These are phyloP conservation scores for Oryza glaberrima DNA, from an alignment of 176 grass and related monocot genomes.

Conservation along the genomic window DNA sequence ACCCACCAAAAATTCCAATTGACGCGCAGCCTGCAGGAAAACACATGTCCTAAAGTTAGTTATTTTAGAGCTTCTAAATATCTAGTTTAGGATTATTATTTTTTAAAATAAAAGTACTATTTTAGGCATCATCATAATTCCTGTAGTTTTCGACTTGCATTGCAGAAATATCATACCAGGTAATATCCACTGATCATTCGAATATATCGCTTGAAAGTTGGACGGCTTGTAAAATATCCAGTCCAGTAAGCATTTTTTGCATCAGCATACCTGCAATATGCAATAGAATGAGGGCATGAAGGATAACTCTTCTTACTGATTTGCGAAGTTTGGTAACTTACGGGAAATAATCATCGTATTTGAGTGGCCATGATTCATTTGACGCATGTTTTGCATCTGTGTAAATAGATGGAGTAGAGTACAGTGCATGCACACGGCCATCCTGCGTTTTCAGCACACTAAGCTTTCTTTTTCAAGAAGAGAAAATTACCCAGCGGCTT, in stretches of 20 bases:
- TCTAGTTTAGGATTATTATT: background rate
- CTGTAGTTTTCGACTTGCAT: background rate
- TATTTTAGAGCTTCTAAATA: background rate
- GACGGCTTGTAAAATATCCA: conserved; percentile 89
- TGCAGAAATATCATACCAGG: conserved; percentile 53
- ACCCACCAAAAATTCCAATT: conserved; percentile 74
- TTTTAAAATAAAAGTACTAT: too few relatives aligned
- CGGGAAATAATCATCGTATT: conserved; percentile 94
- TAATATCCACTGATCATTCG: conserved; percentile 81
- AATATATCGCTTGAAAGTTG: conserved; percentile 85
- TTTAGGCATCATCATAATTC: background rate
- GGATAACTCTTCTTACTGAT: conserved; percentile 3
- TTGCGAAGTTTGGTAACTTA: conserved; percentile 40
- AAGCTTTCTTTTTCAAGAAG: conserved; percentile 16
- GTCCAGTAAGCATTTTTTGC: conserved; percentile 90
- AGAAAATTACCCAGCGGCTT: background rate
- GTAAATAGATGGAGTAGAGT: conserved; percentile 95
- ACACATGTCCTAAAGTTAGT: background rate
- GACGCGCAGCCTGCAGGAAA: conserved; percentile 72
- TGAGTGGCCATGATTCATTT: conserved; percentile 85
- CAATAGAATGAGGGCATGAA: conserved; percentile 21
- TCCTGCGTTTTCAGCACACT: conserved; percentile 57
- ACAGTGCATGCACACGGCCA: conserved; percentile 80
- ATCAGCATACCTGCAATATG: conserved; percentile 80
- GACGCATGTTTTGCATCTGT: conserved; percentile 78